Evolutionary conservation across 768 basidiomycete species (phyloP), one percentile per base, ranked within the genome.

Genomic region (Crassisporium funariophilum): DNA sequence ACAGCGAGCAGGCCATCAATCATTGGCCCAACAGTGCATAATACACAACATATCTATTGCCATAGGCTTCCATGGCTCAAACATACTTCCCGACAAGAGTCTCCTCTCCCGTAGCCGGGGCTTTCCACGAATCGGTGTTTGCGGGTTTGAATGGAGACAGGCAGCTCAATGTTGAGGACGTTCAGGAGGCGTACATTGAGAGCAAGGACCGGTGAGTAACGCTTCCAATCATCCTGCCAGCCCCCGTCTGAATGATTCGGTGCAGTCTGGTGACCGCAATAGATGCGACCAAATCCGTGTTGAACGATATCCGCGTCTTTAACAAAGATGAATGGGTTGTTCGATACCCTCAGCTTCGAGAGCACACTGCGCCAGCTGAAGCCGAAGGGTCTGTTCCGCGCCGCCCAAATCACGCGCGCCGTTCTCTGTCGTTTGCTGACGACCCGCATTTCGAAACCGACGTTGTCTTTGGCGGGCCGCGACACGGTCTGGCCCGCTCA

Each of bases 241-340:
- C 35, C 2, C n/a, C 29, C n/a, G n/a, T 20, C 13, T 27, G 41
- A 50, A 58, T 55, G 50, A 54, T 12, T 20, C 20, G 23, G 6
- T 17, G 17, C 53, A 92, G 91, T 25, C 74, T 97, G 47, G 77
- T 91, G 22, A 73, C 72, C 41, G 92, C 88, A n/a, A 81, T 97
- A 54, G 82, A 86, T 57, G 73, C 80, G 0, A 83, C 93, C 27
- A 79, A 82, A 57, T 57, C 70, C 9, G 78, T 98, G 35, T 72
- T 97, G 29, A 67, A 66, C 39, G 86, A 86, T 57, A 68, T 98
- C 16, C 79, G 81, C 39, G 71, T 73, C 41, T 97, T 95, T 74
- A 97, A 90, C 72, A 84, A 85, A 69, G 74, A 83, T 29, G 79
- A 88, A 53, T 97, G 92, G 94, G 79, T 89, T 19, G 83, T 98